phyloP scores from a whole-genome alignment of 306 rosid genomes.

The Amphicarpaea edgeworthii region DNA sequence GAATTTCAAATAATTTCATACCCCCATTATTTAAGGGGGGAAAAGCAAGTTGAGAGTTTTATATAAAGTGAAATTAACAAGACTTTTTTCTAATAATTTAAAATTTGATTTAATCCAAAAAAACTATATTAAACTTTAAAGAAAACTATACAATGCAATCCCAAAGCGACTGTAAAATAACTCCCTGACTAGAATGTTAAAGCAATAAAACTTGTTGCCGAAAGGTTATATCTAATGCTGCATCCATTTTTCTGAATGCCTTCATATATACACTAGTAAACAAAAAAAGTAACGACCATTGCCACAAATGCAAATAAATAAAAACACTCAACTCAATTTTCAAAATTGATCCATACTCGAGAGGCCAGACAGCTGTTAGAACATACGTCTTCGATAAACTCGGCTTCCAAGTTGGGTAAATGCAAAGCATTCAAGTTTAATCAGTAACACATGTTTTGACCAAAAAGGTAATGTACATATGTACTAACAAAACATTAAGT shows the following conservation, averaged over 20 bases:
- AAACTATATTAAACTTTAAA: background rate
- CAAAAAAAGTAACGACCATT: too few relatives aligned
- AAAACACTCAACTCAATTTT: too few relatives aligned
- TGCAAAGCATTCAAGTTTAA: slow-evolving; percentile 24
- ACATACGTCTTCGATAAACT: slow-evolving; percentile 32
- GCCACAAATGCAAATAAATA: too few relatives aligned
- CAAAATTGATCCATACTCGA: background rate
- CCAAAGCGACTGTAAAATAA: background rate
- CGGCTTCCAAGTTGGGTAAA: slow-evolving; percentile 25
- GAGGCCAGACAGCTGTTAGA: slow-evolving; percentile 1
- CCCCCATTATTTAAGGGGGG: background rate
- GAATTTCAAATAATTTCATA: background rate
- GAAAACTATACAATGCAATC: background rate
- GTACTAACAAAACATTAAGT: slow-evolving; percentile 15
- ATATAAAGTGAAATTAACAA: background rate
- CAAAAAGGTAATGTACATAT: background rate
- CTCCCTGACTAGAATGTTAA: background rate
- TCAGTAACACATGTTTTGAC: background rate
- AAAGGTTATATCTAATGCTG: background rate
- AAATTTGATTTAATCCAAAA: background rate
- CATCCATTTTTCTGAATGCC: too few relatives aligned
- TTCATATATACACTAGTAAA: too few relatives aligned
- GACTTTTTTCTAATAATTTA: background rate
- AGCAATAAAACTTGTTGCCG: background rate
- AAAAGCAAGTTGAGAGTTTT: background rate